These are phyloP conservation scores for Beverwykella pulmonaria DNA, from an alignment of 495 filamentous ascomycete genomes.

Conservation along the genomic window DNA sequence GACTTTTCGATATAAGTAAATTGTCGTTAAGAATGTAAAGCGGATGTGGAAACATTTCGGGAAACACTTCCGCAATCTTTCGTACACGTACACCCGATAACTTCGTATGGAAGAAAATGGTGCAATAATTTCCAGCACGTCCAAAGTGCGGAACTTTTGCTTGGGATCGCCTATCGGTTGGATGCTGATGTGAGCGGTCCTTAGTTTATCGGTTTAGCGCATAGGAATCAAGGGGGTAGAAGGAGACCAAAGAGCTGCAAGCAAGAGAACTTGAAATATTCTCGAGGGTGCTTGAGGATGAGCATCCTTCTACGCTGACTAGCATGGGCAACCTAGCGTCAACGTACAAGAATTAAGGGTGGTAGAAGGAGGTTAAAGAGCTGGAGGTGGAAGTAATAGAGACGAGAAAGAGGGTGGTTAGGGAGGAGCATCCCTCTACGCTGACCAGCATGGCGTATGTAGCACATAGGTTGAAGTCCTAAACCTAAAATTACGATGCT, in stretches of 20 bases:
- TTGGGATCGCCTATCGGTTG: background rate
- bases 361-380: background rate
- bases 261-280: no score
- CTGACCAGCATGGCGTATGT: no score
- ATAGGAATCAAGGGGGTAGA: no score
- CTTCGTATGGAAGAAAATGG: background rate
- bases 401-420: slow-evolving; percentile 16
- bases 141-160: slow-evolving; percentile 2
- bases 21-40: slow-evolving; percentile 6
- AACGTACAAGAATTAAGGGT: no score
- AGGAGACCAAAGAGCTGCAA: no score
- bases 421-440: background rate
- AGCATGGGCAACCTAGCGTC: no score
- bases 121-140: slow-evolving; percentile 1
- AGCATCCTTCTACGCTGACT: background rate
- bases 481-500: no score
- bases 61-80: background rate
- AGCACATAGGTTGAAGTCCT: no score
- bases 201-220: no score
- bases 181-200: no score
- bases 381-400: slow-evolving; percentile 18
- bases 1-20: background rate
- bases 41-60: background rate
- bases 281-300: background rate
- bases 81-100: background rate